A percentile compares a stretch with the other conserved stretches of the same genome.
These are phyloP conservation scores for Colletotrichum sp. DNA, from an alignment of 2,329 filamentous ascomycete species.

Conservation along the genomic window DNA sequence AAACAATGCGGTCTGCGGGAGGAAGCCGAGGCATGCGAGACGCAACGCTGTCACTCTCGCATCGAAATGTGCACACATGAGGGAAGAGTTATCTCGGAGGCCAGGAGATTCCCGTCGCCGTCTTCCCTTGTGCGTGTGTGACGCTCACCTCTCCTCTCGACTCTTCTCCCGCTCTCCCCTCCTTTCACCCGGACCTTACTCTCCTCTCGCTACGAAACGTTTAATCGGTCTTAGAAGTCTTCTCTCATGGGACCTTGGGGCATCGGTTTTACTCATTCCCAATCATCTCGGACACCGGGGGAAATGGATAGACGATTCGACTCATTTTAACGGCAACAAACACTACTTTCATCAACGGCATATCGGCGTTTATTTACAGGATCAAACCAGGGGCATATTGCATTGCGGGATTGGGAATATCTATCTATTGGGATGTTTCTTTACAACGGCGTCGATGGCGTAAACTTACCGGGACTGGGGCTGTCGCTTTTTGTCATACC, in stretches of 20 bases:
- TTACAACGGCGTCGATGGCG: not conserved
- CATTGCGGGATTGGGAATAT: constrained; percentile 9
- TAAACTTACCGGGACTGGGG: not conserved
- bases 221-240: not conserved
- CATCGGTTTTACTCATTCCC: not conserved
- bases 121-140: not conserved
- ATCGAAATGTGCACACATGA: not conserved
- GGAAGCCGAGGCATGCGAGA: not conserved
- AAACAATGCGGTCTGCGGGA: constrained; percentile 7
- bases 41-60: not conserved
- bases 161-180: not conserved
- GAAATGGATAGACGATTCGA: not conserved
- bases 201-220: not conserved
- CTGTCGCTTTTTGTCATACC: not conserved
- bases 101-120: not conserved
- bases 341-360: not conserved
- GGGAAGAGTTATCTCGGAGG: not conserved
- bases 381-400: constrained; percentile 3
- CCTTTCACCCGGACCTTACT: not conserved
- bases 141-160: not conserved
- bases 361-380: constrained; percentile 3
- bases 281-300: not conserved
- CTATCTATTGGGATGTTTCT: not conserved
- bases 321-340: not conserved
- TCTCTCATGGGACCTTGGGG: not conserved